A percentile compares a stretch with the other conserved stretches of the same genome.
phyloP scores from a whole-genome alignment of 1,284 basidiomycete species.

The Sparassis latifolia region DNA sequence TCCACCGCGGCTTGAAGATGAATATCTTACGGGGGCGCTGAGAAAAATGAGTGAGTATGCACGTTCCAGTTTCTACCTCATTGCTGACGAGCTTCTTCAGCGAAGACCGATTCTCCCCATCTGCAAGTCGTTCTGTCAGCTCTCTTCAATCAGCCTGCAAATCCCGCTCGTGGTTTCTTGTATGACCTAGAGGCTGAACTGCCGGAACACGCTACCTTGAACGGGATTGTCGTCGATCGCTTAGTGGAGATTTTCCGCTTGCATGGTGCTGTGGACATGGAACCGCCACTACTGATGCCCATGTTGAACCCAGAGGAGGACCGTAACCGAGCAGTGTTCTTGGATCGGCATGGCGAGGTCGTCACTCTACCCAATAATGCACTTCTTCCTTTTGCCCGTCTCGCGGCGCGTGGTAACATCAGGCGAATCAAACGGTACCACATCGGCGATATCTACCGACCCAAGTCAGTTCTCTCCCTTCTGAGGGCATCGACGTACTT shows the following conservation, averaged over 20 bases:
- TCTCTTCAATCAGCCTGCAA: constrained; percentile 64
- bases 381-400: constrained; percentile 78
- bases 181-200: constrained; percentile 73
- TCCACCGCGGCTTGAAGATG: constrained; percentile 73
- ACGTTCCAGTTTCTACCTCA: constrained; percentile 3
- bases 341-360: constrained; percentile 81
- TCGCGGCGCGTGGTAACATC: constrained; percentile 70
- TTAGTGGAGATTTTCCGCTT: constrained; percentile 76
- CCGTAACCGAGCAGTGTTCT: constrained; percentile 58
- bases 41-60: constrained; percentile 61
- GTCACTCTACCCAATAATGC: constrained; percentile 77
- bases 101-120: constrained; percentile 68
- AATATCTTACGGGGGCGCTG: constrained; percentile 78
- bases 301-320: constrained; percentile 55
- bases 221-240: constrained; percentile 73
- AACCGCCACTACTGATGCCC: constrained; percentile 81
- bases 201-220: constrained; percentile 60
- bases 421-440: constrained; percentile 89
- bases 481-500: not conserved
- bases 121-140: constrained; percentile 65
- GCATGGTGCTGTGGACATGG: constrained; percentile 86
- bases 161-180: constrained; percentile 65
- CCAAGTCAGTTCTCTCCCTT: constrained; percentile 41
- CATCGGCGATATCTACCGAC: constrained; percentile 66
- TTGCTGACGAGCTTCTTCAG: constrained; percentile 27